A percentile compares a stretch with the other conserved stretches of the same genome.
phyloP scores from a whole-genome alignment of 225 moss, liverwort and hornwort genomes.

The Antitrichia curtipendula region DNA sequence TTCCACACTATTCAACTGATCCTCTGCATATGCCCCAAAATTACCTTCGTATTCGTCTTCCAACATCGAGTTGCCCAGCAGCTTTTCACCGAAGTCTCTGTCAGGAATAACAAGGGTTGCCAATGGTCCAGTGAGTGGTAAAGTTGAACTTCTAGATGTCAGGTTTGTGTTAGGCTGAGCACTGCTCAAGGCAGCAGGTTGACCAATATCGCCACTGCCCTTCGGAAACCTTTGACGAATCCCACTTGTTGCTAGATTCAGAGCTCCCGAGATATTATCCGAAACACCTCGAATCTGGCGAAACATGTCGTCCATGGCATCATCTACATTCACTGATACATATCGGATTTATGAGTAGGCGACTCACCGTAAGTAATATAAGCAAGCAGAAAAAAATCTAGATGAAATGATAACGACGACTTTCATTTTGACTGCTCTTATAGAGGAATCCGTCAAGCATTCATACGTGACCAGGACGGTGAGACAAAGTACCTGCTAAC shows the following conservation, averaged over 20 bases:
- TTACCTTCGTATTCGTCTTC: constrained; percentile 19
- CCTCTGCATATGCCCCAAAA: not conserved
- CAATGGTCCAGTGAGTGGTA: not conserved
- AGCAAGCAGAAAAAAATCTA: not conserved
- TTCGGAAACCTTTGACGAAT: constrained; percentile 23
- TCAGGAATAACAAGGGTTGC: constrained; percentile 13
- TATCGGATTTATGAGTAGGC: not conserved
- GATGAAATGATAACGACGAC: not conserved
- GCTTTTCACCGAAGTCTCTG: constrained; percentile 16
- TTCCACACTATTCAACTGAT: constrained; percentile 9
- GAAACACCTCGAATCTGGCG: constrained; percentile 78
- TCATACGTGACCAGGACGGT: not conserved
- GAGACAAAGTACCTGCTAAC: constrained; percentile 36
- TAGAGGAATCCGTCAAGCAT: not conserved
- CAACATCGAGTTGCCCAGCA: constrained; percentile 9
- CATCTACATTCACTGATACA: constrained; percentile 76
- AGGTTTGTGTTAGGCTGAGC: not conserved
- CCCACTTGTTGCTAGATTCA: constrained; percentile 44
- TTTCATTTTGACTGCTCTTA: not conserved
- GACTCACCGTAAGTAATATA: not conserved
- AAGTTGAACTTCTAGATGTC: not conserved
- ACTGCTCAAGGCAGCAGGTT: not conserved
- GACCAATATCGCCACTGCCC: constrained; percentile 17
- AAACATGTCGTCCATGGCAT: constrained; percentile 96
- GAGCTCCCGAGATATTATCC: constrained; percentile 45